Conservation (phyloP, 192 early-diverging fungal species). For the Coemansia sp. region DNA sequence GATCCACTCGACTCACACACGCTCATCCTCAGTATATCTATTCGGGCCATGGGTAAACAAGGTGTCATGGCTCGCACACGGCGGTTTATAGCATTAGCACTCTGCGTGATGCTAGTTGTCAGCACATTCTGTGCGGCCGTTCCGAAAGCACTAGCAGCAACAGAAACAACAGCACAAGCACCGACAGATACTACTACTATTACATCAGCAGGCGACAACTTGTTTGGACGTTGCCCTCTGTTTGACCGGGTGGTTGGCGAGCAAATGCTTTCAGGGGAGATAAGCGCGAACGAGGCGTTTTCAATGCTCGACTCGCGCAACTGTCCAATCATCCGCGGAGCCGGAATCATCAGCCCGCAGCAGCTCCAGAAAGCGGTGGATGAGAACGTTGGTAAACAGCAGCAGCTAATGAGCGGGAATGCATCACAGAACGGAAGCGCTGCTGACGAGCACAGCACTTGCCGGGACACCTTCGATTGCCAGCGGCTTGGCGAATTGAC, state of each 20-base stretch:
- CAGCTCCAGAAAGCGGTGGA: constrained; percentile 40
- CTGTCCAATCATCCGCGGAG: constrained; percentile 55
- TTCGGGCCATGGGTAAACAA: not conserved
- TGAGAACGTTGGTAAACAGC: constrained; percentile 10
- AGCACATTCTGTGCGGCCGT: not conserved
- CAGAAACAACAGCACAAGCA: not conserved
- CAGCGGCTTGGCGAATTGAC: constrained; percentile 22
- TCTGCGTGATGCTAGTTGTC: constrained; percentile 10
- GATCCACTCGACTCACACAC: not conserved
- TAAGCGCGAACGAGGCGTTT: constrained; percentile 49
- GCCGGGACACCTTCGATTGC: constrained; percentile 19
- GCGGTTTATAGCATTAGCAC: not conserved
- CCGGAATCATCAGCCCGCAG: constrained; percentile 42
- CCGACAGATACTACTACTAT: not conserved
- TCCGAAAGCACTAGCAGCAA: not conserved
- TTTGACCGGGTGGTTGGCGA: constrained; percentile 45
- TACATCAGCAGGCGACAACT: not conserved
- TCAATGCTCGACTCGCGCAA: constrained; percentile 50
- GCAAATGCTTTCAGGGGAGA: constrained; percentile 37
- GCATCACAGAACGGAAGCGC: not conserved
- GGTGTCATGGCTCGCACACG: not conserved
- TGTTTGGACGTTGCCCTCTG: constrained; percentile 47
- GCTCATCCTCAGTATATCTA: not conserved
- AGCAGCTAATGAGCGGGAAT: not conserved
- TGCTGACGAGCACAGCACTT: constrained; percentile 2